These are phyloP conservation scores for Przewalskia tangutica DNA, from an alignment of 257 asterid species.

Conservation along the genomic window DNA sequence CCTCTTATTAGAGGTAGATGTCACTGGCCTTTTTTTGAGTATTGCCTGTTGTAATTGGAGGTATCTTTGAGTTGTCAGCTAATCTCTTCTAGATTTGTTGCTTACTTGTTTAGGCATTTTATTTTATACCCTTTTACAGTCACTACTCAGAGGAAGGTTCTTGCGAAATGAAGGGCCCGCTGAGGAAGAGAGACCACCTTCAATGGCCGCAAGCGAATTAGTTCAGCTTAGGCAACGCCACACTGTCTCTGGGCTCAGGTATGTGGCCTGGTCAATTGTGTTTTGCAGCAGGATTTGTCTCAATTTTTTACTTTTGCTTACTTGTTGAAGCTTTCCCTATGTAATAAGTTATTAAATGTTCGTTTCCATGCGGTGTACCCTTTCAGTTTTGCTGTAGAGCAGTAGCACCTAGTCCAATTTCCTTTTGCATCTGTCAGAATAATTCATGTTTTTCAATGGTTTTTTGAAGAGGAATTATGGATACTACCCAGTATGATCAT, in stretches of 20 bases:
- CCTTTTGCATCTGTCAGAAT: background rate
- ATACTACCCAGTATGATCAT: background rate
- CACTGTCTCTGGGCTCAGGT: constrained; percentile 62
- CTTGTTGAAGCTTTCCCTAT: background rate
- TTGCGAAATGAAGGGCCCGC: constrained; percentile 49
- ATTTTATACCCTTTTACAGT: constrained; percentile 28
- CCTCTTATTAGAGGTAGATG: background rate
- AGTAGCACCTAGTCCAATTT: background rate
- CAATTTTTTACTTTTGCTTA: background rate
- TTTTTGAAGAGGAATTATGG: background rate
- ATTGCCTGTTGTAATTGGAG: background rate
- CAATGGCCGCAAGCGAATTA: constrained; percentile 45
- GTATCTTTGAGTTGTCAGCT: background rate
- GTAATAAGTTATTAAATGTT: background rate
- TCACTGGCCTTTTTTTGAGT: background rate
- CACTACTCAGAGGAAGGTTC: constrained; percentile 60
- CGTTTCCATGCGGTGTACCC: background rate
- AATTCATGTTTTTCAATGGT: background rate
- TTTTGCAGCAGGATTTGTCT: constrained; percentile 2
- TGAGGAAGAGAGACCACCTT: constrained; percentile 55
- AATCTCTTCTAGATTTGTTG: background rate
- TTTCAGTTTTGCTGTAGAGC: background rate
- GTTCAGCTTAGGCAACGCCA: constrained; percentile 56
- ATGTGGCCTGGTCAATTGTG: constrained; percentile 10
- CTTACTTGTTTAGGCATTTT: background rate